Evolutionary conservation across 1,284 basidiomycete species (phyloP).

Genomic region (Pseudozyma sp.): DNA sequence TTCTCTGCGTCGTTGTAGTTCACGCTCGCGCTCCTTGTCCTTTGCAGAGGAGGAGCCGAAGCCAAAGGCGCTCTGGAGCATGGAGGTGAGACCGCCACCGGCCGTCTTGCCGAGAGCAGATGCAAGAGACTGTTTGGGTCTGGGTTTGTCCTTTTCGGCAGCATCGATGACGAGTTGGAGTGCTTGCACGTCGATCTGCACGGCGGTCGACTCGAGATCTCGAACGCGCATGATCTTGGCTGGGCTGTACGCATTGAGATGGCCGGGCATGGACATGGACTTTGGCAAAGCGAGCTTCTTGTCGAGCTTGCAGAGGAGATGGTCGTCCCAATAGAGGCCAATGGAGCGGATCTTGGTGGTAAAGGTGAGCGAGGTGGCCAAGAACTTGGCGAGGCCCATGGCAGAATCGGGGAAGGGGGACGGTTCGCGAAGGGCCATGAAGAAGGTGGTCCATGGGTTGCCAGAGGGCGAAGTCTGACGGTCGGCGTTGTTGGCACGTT

Average conservation of each 20-base stretch:
- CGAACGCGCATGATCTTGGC: constrained; percentile 78
- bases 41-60: constrained; percentile 60
- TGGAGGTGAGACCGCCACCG: constrained; percentile 64
- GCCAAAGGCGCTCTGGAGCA: constrained; percentile 68
- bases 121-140: constrained; percentile 45
- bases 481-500: constrained; percentile 51
- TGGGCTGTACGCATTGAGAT: constrained; percentile 70
- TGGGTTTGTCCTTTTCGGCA: constrained; percentile 77
- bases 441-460: constrained; percentile 85
- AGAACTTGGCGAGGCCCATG: constrained; percentile 88
- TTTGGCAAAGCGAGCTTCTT: constrained; percentile 78
- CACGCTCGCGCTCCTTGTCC: constrained; percentile 36
- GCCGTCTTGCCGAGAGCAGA: constrained; percentile 63
- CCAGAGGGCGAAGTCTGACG: constrained; percentile 48
- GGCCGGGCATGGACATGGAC: constrained; percentile 74
- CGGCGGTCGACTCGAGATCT: constrained; percentile 77
- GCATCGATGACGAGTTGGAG: constrained; percentile 81
- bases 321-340: constrained; percentile 74
- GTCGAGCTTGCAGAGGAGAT: constrained; percentile 79
- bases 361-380: constrained; percentile 93
- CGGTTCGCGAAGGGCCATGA: constrained; percentile 88
- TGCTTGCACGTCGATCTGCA: constrained; percentile 84
- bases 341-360: constrained; percentile 85
- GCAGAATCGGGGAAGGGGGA: constrained; percentile 81
- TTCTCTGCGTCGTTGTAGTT: constrained; percentile 23